Base-by-base conservation (phyloP, 257 asterid genomes). In the Leonotis leonurus region DNA sequence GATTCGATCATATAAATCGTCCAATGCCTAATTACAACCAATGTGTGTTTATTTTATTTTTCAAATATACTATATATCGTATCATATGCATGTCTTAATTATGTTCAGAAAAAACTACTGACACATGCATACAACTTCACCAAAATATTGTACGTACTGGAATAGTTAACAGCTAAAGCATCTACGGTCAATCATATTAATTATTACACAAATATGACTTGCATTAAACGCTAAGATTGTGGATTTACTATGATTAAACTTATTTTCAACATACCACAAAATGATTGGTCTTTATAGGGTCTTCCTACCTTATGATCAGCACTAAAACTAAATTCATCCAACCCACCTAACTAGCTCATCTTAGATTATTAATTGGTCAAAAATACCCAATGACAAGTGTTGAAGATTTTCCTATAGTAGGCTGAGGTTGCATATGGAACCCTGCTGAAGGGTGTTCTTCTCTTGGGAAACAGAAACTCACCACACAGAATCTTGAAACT, bases 241-340 rank as follows among this genome's bases (percentile, higher is more conserved):
- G 24, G 17, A 1, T 25, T 40, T 50, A 14, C 40, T 14, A 40
- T 29, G 14, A 33, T 33, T 33, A 12, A 9, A n/a, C 30, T 21
- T 44, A 8, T 48, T 57, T 35, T 35, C 5, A 32, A 17, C 14
- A 16, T 53, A 4, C 24, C 5, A 9, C 32, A 41, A 20, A 56
- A 56, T 10, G 33, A 10, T 53, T 53, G 59, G 3, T 53, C 9
- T 49, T 4, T 40, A 30, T 2, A 27, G 44, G 44, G 45, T 51
- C 59, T 49, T 67, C 49, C 22, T 64, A 69, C 43, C 65, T 53
- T 17, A 62, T n/a, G n/a, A n/a, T 18, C 24, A 41, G 69, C 61
- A 62, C 67, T 72, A 39, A 69, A 69, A 62, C 67, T 72, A 39
- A 69, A 69, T 73, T 29, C 62, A 62, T 37, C 41, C 70, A 70